Conservation (phyloP, 1,284 basidiomycete genomes). For the Ceratobasidium sp. region DNA sequence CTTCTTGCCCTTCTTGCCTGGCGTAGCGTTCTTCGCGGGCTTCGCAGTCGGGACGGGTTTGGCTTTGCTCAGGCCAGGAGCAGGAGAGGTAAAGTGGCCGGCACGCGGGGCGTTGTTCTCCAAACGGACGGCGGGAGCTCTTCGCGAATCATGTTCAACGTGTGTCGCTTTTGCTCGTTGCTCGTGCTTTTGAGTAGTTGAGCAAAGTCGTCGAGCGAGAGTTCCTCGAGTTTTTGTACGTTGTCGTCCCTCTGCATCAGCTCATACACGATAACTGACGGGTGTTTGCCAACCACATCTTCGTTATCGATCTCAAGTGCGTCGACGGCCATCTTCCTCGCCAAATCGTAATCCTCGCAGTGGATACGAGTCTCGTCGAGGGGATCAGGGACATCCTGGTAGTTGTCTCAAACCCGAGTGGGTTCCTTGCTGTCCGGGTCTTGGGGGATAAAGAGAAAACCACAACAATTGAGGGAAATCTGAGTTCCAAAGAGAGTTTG, state of each 20-base stretch:
- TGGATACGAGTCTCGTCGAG: constrained; percentile 97
- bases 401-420: constrained; percentile 73
- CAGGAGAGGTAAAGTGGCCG: too few relatives aligned
- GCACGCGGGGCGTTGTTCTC: too few relatives aligned
- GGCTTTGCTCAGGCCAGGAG: too few relatives aligned
- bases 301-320: constrained; percentile 96
- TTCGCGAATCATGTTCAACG: constrained; percentile 85
- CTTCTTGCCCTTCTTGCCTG: too few relatives aligned
- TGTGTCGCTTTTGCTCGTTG: constrained; percentile 88
- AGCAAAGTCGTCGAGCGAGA: constrained; percentile 97
- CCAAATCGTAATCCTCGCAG: constrained; percentile 97
- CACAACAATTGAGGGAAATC: constrained; percentile 91
- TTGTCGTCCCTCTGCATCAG: constrained; percentile 90
- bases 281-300: constrained; percentile 90
- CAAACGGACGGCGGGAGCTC: too few relatives aligned
- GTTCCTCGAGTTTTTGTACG: constrained; percentile 87
- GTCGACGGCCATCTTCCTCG: constrained; percentile 98
- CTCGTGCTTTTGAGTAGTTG: constrained; percentile 89
- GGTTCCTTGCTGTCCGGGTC: constrained; percentile 71
- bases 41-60: too few relatives aligned
- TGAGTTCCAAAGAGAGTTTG: constrained; percentile 84
- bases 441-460: constrained; percentile 89
- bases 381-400: constrained; percentile 79
- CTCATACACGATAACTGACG: constrained; percentile 85
- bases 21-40: too few relatives aligned